A percentile compares a stretch with the other conserved stretches of the same genome.
Conservation (phyloP, 768 basidiomycete species). For the Pleurotus cornucopiae region DNA sequence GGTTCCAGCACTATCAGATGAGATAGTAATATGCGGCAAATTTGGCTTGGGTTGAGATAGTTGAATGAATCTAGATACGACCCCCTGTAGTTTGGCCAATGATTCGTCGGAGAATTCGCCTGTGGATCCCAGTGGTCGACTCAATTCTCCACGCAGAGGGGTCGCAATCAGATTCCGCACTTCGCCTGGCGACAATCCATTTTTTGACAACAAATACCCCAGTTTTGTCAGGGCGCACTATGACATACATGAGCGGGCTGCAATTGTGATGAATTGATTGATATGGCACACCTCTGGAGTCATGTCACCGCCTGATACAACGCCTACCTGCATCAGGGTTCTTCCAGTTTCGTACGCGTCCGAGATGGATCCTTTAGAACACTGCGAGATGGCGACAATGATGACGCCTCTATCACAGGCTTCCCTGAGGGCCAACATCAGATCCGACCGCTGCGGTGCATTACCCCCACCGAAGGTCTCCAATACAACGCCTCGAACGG, state of each 20-base stretch:
- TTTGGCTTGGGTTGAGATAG: slow-evolving; percentile 41
- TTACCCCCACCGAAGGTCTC: slow-evolving; percentile 95
- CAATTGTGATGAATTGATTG: background rate
- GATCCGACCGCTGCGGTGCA: slow-evolving; percentile 76
- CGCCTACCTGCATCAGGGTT: slow-evolving; percentile 64
- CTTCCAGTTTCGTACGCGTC: slow-evolving; percentile 81
- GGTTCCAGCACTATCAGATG: slow-evolving; percentile 34
- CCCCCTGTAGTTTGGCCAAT: slow-evolving; percentile 56
- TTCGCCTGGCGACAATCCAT: slow-evolving; percentile 62
- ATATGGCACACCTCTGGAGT: slow-evolving; percentile 73
- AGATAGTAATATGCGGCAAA: slow-evolving; percentile 29
- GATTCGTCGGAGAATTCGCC: slow-evolving; percentile 43
- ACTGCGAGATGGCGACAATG: slow-evolving; percentile 90
- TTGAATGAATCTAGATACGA: slow-evolving; percentile 67
- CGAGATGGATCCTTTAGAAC: slow-evolving; percentile 80
- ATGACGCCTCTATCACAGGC: slow-evolving; percentile 82
- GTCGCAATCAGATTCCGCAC: slow-evolving; percentile 72
- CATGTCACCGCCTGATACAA: slow-evolving; percentile 88
- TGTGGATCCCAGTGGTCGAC: slow-evolving; percentile 41
- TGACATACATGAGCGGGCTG: background rate
- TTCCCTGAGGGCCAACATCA: slow-evolving; percentile 71
- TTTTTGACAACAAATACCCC: slow-evolving; percentile 84
- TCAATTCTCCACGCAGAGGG: slow-evolving; percentile 88
- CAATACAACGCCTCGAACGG: slow-evolving; percentile 77
- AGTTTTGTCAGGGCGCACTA: slow-evolving; percentile 91